Evolutionary conservation across 352 stramenopile species (phyloP).

Genomic region (Phytophthora uliginosa): DNA sequence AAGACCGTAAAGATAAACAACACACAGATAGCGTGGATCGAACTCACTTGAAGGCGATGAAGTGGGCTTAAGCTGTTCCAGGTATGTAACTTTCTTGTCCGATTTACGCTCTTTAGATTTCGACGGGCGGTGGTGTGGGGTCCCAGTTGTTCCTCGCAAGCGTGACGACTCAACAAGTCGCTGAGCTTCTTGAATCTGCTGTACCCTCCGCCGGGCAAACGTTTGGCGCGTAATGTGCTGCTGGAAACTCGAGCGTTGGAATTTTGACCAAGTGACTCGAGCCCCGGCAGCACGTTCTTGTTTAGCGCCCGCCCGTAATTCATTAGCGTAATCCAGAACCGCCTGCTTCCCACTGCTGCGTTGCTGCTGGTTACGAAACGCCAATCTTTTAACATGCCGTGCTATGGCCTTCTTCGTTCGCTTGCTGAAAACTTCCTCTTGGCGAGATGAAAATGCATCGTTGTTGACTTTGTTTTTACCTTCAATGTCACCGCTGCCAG

Average conservation of each 20-base stretch:
- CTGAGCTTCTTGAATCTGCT: constrained; percentile 34
- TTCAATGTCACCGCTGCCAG: neutral
- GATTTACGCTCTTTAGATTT: constrained; percentile 6
- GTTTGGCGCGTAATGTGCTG: constrained; percentile 68
- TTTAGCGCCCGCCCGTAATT: neutral
- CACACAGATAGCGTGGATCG: constrained; percentile 48
- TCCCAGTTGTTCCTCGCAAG: constrained; percentile 21
- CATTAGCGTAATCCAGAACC: neutral
- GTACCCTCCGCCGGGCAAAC: constrained; percentile 36
- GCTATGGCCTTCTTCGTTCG: constrained; percentile 31
- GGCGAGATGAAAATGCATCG: neutral
- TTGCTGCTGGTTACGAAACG: constrained; percentile 11
- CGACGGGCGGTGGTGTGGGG: neutral
- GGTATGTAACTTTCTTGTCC: constrained; percentile 30
- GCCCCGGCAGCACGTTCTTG: neutral
- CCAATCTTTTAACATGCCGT: constrained; percentile 26
- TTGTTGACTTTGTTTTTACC: neutral
- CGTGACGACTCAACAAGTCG: constrained; percentile 36
- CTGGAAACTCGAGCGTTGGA: constrained; percentile 66
- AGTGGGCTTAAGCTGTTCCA: constrained; percentile 36
- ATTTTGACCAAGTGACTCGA: constrained; percentile 48
- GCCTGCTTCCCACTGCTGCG: neutral
- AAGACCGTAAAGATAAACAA: constrained; percentile 61
- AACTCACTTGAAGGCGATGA: constrained; percentile 4
- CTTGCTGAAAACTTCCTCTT: constrained; percentile 17